phyloP scores from a whole-genome alignment of 179 eudicot genomes.

The Beta lomatogona region DNA sequence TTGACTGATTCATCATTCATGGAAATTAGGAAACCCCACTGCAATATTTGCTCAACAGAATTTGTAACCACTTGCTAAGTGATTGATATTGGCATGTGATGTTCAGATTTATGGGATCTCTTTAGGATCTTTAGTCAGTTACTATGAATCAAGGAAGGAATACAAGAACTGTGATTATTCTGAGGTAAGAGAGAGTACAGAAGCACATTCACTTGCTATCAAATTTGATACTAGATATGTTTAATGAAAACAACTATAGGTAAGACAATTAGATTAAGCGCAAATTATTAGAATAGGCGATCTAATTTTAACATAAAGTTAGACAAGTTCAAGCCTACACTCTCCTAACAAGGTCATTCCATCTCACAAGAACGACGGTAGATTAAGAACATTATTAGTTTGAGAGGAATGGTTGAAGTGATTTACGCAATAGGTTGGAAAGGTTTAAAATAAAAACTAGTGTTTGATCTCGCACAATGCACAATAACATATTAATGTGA shows the following conservation, averaged over 20 bases:
- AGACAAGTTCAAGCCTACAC: too few species aligned
- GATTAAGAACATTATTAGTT: background rate
- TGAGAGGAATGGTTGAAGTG: too few species aligned
- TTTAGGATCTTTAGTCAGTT: constrained; percentile 2
- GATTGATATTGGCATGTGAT: constrained; percentile 12
- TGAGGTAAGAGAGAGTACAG: too few species aligned
- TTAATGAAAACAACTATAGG: background rate
- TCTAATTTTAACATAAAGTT: too few species aligned
- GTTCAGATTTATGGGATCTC: constrained; percentile 4
- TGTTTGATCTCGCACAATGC: too few species aligned
- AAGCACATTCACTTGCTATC: too few species aligned
- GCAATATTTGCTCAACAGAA: constrained; percentile 22
- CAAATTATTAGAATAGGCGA: too few species aligned
- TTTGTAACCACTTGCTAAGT: constrained; percentile 13
- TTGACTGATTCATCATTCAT: constrained; percentile 16
- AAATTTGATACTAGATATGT: too few species aligned
- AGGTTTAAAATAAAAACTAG: too few species aligned
- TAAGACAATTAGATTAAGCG: background rate
- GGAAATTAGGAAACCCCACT: constrained; percentile 9
- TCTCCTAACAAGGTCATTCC: too few species aligned
- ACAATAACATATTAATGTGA: too few species aligned
- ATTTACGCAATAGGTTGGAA: background rate
- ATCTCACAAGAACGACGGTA: too few species aligned
- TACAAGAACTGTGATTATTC: background rate
- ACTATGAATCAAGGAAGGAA: background rate